A percentile compares a stretch with the other conserved stretches of the same genome.
Evolutionary conservation across 1,139 yeast genomes (phyloP).

Genomic region (Taphrina deformans): DNA sequence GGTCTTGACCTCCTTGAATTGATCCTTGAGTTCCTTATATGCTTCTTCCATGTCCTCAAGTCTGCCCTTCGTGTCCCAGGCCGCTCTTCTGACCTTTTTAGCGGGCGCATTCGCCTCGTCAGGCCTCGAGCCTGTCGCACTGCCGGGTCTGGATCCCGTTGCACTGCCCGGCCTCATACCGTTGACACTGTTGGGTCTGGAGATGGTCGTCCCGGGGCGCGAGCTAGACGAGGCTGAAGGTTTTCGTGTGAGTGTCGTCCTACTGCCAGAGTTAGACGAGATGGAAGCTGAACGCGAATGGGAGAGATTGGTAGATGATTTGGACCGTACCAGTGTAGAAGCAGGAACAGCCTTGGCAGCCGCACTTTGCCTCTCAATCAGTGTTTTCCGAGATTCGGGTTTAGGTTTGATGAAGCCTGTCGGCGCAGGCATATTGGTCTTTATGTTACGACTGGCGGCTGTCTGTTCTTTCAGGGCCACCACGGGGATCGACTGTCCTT

Average conservation of each 20-base stretch:
- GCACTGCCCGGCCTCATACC: constrained; percentile 14
- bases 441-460: constrained; percentile 11
- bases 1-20: constrained; percentile 14
- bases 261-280: background rate
- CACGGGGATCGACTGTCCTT: background rate
- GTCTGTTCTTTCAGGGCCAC: constrained; percentile 10
- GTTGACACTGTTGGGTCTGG: constrained; percentile 17
- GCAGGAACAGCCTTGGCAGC: background rate
- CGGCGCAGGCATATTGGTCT: constrained; percentile 20
- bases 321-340: constrained; percentile 9
- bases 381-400: constrained; percentile 23
- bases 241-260: background rate
- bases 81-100: constrained; percentile 24
- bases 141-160: constrained; percentile 19
- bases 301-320: background rate
- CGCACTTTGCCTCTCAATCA: constrained; percentile 3
- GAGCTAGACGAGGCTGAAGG: constrained; percentile 5
- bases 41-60: constrained; percentile 38
- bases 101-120: background rate
- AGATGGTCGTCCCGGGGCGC: constrained; percentile 4
- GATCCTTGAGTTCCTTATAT: constrained; percentile 30
- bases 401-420: constrained; percentile 6
- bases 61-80: constrained; percentile 39
- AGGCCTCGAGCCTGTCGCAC: constrained; percentile 14
- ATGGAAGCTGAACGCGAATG: background rate